Percentiles rank a stretch among this genome's conserved stretches.
phyloP scores from a whole-genome alignment of 2,329 filamentous ascomycete genomes.

The Aspergillus carbonarius region DNA sequence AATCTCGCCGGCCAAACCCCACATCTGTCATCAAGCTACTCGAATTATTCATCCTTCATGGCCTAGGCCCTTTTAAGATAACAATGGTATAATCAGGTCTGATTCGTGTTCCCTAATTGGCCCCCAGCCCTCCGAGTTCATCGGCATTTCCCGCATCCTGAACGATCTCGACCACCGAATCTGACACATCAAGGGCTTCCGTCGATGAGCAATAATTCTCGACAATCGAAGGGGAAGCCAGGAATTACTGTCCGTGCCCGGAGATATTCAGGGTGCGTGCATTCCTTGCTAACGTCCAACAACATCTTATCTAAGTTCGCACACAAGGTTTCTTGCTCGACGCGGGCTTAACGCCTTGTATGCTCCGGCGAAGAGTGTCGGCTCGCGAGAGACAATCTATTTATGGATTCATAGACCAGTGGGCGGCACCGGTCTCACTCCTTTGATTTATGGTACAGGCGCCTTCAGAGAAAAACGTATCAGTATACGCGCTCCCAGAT shows the following conservation, averaged over 20 bases:
- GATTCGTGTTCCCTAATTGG: constrained; percentile 6
- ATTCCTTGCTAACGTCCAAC: background rate
- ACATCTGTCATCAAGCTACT: background rate
- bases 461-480: background rate
- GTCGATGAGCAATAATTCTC: background rate
- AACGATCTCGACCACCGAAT: background rate
- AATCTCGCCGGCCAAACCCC: constrained; percentile 20
- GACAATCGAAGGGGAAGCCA: background rate
- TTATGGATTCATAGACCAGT: background rate
- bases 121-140: constrained; percentile 9
- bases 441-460: background rate
- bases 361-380: background rate
- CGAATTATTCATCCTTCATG: constrained; percentile 3
- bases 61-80: constrained; percentile 5
- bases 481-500: too few relatives aligned
- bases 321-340: background rate
- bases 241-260: background rate
- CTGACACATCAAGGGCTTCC: background rate
- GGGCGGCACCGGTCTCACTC: background rate
- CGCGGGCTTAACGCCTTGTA: background rate
- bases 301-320: background rate
- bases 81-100: constrained; percentile 13
- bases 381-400: background rate
- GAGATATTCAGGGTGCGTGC: background rate
- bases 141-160: constrained; percentile 2